phyloP scores from a whole-genome alignment of 2,329 filamentous ascomycete genomes.

The Calonectria pauciramosa region DNA sequence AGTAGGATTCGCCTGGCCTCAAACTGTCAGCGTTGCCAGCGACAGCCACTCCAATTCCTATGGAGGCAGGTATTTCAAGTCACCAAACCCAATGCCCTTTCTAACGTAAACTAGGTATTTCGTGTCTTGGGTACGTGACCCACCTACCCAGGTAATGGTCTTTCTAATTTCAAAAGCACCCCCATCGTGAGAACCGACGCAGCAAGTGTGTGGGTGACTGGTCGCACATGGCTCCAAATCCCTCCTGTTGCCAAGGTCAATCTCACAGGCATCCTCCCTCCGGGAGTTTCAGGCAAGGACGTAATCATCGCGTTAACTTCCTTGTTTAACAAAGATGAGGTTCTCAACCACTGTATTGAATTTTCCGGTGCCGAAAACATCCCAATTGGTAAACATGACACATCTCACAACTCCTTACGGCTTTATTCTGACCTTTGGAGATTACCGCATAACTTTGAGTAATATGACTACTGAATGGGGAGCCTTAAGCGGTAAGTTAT shows the following conservation, averaged over 20 bases:
- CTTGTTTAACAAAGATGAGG: constrained; percentile 92
- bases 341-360: constrained; percentile 92
- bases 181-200: constrained; percentile 90
- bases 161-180: constrained; percentile 65
- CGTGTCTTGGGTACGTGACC: too few relatives aligned
- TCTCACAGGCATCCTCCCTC: constrained; percentile 80
- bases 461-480: constrained; percentile 92
- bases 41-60: constrained; percentile 88
- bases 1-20: constrained; percentile 84
- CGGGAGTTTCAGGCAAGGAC: constrained; percentile 92
- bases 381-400: constrained; percentile 57
- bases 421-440: too few relatives aligned
- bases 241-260: constrained; percentile 87
- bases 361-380: constrained; percentile 85
- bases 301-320: constrained; percentile 79
- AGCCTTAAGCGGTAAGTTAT: constrained; percentile 63
- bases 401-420: too few relatives aligned
- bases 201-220: constrained; percentile 86
- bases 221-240: constrained; percentile 88
- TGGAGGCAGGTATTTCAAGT: constrained; percentile 60
- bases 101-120: too few relatives aligned
- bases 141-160: too few relatives aligned
- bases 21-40: constrained; percentile 84
- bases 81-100: too few relatives aligned
- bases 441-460: constrained; percentile 75